These are phyloP conservation scores for Aspergillus sp. DNA, from an alignment of 2,329 filamentous ascomycete species.

Conservation along the genomic window DNA sequence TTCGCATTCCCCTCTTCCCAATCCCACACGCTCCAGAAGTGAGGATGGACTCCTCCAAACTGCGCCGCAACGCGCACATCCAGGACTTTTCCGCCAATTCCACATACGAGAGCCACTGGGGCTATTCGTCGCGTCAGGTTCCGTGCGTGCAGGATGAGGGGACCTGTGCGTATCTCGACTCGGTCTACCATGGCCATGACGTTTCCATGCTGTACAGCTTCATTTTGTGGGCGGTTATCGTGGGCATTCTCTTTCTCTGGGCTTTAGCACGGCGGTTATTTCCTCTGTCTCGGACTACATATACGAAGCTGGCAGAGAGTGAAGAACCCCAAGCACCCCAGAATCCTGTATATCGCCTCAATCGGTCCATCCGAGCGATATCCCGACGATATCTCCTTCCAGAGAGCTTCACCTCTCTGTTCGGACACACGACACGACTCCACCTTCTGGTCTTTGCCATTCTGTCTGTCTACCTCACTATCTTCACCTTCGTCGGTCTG, in stretches of 20 bases:
- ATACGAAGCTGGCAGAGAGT: conserved; percentile 6
- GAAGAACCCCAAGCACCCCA: conserved; percentile 18
- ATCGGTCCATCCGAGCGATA: conserved; percentile 37
- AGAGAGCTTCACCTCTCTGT: conserved; percentile 53
- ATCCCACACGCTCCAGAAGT: too few relatives aligned
- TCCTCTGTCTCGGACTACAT: conserved; percentile 2
- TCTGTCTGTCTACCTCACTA: conserved; percentile 57
- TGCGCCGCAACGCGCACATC: too few relatives aligned
- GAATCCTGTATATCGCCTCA: conserved; percentile 22
- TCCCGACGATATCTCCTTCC: conserved; percentile 55
- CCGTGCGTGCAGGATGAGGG: conserved; percentile 56
- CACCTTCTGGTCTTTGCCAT: conserved; percentile 60
- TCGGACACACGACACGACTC: conserved; percentile 64
- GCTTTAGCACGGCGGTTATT: conserved; percentile 19
- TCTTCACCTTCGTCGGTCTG: conserved; percentile 68
- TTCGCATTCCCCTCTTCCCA: too few relatives aligned
- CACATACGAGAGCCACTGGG: conserved; percentile 47
- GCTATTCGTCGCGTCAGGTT: conserved; percentile 49
- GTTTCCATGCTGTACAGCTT: conserved; percentile 52
- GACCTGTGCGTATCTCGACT: conserved; percentile 55
- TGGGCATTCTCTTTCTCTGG: conserved; percentile 44
- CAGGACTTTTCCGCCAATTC: too few relatives aligned
- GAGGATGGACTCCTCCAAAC: too few relatives aligned
- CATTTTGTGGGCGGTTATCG: conserved; percentile 54
- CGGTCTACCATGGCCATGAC: conserved; percentile 52